Percentiles rank a stretch among this genome's conserved stretches.
These are phyloP conservation scores for Plasmopara halstedii DNA, from an alignment of 352 stramenopile species.

Conservation along the genomic window DNA sequence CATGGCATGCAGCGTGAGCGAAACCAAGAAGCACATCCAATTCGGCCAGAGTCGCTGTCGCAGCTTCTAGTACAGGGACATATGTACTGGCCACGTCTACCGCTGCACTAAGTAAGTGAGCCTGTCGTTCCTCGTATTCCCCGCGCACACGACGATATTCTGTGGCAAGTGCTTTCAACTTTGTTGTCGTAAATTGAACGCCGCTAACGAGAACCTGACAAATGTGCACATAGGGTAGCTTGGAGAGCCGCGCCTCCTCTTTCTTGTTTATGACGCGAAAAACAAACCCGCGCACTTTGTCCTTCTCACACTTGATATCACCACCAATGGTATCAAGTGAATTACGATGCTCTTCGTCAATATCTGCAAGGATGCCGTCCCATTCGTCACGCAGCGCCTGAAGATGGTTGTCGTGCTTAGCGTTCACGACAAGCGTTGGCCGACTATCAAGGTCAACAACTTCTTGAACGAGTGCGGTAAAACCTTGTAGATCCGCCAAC, in stretches of 20 bases:
- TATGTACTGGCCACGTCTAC: conserved; percentile 95
- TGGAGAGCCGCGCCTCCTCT: conserved; percentile 86
- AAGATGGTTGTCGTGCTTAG: conserved; percentile 81
- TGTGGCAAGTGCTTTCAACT: conserved; percentile 78
- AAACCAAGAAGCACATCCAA: conserved; percentile 95
- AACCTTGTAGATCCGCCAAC: conserved; percentile 51
- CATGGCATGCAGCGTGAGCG: conserved; percentile 91
- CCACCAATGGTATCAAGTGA: conserved; percentile 56
- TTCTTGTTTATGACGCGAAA: conserved; percentile 94
- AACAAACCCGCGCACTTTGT: conserved; percentile 86
- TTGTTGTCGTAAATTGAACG: conserved; percentile 95
- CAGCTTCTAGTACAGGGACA: conserved; percentile 91
- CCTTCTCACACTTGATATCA: conserved; percentile 90
- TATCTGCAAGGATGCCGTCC: conserved; percentile 54
- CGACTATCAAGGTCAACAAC: conserved; percentile 80
- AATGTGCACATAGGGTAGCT: conserved; percentile 84
- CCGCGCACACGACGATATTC: conserved; percentile 77
- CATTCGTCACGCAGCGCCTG: conserved; percentile 66
- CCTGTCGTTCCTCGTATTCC: conserved; percentile 91
- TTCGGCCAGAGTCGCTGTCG: conserved; percentile 79
- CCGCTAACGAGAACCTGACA: conserved; percentile 96
- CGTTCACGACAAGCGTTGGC: conserved; percentile 69
- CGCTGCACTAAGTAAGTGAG: conserved; percentile 86
- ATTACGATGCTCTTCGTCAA: conserved; percentile 78
- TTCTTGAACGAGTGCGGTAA: conserved; percentile 68